A percentile compares a stretch with the other conserved stretches of the same genome.
phyloP scores from a whole-genome alignment of 306 rosid genomes.

The Prunus mume region DNA sequence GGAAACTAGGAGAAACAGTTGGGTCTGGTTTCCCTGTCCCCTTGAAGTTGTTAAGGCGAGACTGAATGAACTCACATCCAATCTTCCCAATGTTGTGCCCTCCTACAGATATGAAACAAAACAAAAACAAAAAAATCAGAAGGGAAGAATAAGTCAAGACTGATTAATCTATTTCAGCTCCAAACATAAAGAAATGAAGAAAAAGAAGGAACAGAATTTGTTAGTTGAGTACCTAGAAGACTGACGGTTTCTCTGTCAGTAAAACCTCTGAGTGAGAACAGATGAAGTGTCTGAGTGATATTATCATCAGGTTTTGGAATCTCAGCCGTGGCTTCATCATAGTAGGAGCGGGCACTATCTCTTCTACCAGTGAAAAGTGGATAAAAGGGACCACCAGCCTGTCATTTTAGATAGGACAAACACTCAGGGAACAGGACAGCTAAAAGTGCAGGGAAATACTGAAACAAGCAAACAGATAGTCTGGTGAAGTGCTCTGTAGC shows the following conservation, averaged over 20 bases:
- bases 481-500: too few species aligned
- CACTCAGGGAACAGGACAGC: too few species aligned
- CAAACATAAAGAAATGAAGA: not conserved
- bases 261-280: conserved; percentile 64
- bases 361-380: conserved; percentile 72
- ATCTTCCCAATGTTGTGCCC: conserved; percentile 83
- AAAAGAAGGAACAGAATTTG: not conserved
- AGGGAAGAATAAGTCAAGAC: not conserved
- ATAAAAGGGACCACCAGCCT: conserved; percentile 93
- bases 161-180: not conserved
- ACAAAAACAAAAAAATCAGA: not conserved
- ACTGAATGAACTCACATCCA: conserved; percentile 61
- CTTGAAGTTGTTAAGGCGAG: conserved; percentile 62
- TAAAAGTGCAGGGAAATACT: too few species aligned
- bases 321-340: conserved; percentile 46
- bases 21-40: conserved; percentile 74
- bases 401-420: not conserved
- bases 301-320: conserved; percentile 73
- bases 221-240: conserved; percentile 55
- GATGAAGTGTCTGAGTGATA: conserved; percentile 52
- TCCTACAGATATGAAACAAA: conserved; percentile 39
- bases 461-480: too few species aligned
- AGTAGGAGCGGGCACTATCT: conserved; percentile 61
- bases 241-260: conserved; percentile 80
- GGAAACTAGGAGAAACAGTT: conserved; percentile 55